Evolutionary conservation across 495 filamentous ascomycete genomes (phyloP).

Genomic region (Chaetomium tenue): DNA sequence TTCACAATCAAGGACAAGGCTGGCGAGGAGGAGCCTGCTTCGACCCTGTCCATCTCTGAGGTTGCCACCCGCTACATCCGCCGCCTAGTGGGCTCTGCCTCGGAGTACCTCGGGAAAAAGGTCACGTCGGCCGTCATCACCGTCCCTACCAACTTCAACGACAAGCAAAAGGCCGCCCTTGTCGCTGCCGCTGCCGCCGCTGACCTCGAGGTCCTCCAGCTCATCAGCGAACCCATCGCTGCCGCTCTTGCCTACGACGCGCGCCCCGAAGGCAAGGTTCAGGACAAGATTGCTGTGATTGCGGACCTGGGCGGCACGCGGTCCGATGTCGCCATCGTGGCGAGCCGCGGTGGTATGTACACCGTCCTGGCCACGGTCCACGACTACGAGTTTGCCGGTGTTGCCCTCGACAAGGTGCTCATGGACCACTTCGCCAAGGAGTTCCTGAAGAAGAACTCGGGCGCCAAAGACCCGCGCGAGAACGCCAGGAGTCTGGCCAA

Average conservation of each 20-base stretch:
- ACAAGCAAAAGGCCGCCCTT: slow-evolving; percentile 79
- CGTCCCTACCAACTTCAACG: slow-evolving; percentile 88
- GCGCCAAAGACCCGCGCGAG: slow-evolving; percentile 73
- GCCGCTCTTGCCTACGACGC: slow-evolving; percentile 91
- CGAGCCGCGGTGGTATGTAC: slow-evolving; percentile 93
- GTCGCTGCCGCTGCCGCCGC: slow-evolving; percentile 74
- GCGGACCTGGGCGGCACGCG: slow-evolving; percentile 91
- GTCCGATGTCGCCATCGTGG: slow-evolving; percentile 86
- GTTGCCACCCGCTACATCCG: slow-evolving; percentile 83
- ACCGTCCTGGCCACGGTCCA: slow-evolving; percentile 90
- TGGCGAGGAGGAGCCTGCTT: slow-evolving; percentile 57
- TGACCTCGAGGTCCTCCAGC: slow-evolving; percentile 84
- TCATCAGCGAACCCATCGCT: slow-evolving; percentile 90
- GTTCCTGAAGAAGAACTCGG: slow-evolving; percentile 87
- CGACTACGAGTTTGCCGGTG: slow-evolving; percentile 86
- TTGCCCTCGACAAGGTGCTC: slow-evolving; percentile 79
- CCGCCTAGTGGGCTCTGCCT: slow-evolving; percentile 76
- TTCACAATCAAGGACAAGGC: slow-evolving; percentile 81
- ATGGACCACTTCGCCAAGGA: slow-evolving; percentile 98
- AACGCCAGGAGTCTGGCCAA: slow-evolving; percentile 81
- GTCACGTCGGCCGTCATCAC: slow-evolving; percentile 92
- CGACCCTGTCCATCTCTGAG: slow-evolving; percentile 75
- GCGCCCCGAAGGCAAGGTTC: slow-evolving; percentile 65
- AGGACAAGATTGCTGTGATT: slow-evolving; percentile 88
- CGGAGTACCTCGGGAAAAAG: slow-evolving; percentile 86